Percentiles rank a stretch among this genome's conserved stretches.
These are phyloP conservation scores for Yamadazyma endophytica DNA, from an alignment of 805 yeast genomes.

Conservation along the genomic window DNA sequence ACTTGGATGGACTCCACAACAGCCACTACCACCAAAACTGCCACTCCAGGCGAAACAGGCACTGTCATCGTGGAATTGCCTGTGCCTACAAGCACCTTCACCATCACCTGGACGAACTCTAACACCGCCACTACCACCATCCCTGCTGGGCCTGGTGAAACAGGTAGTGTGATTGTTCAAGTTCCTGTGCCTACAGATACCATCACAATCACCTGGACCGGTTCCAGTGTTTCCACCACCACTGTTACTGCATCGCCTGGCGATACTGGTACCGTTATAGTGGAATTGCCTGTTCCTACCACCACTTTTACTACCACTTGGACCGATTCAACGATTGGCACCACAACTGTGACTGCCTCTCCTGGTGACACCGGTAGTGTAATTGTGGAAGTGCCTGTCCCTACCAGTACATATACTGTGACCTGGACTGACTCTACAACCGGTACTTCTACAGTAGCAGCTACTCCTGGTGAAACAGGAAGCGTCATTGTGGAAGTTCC, in stretches of 20 bases:
- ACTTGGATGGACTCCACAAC: conserved; percentile 11
- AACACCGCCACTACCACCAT: conserved; percentile 4
- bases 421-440: conserved; percentile 11
- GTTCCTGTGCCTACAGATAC: conserved; percentile 17
- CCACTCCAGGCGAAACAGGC: conserved; percentile 9
- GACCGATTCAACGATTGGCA: conserved; percentile 7
- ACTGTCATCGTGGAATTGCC: conserved; percentile 13
- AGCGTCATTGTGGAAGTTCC: conserved; percentile 15
- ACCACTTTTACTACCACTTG: conserved; percentile 12
- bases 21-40: conserved; percentile 5
- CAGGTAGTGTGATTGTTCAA: conserved; percentile 17
- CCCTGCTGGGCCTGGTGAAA: conserved; percentile 12
- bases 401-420: conserved; percentile 11
- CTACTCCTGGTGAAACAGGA: conserved; percentile 15
- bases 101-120: conserved; percentile 7
- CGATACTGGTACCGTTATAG: conserved; percentile 16
- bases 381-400: conserved; percentile 17
- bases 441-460: conserved; percentile 11
- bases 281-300: conserved; percentile 13
- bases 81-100: conserved; percentile 12
- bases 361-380: conserved; percentile 19
- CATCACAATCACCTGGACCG: conserved; percentile 12
- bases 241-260: conserved; percentile 14
- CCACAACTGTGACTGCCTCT: conserved; percentile 11
- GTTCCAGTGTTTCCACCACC: conserved; percentile 11